Percentiles rank a stretch among this genome's conserved stretches.
Conservation (phyloP, 2,329 filamentous ascomycete species). For the Tricladium varicosporioides region DNA sequence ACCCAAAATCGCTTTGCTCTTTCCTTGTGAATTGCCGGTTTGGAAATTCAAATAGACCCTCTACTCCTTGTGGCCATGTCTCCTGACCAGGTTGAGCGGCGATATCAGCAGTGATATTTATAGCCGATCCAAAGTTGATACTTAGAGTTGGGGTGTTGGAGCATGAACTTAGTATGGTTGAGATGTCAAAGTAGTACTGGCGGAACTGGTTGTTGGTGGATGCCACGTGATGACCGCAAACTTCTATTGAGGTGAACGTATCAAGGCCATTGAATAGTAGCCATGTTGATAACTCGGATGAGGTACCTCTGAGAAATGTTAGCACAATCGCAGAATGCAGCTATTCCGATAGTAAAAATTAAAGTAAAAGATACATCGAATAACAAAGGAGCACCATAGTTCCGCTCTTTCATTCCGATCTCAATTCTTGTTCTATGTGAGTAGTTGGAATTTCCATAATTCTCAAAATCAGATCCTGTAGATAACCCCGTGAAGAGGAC, state of each 20-base stretch:
- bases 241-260: conserved; percentile 54
- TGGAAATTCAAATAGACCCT: conserved; percentile 49
- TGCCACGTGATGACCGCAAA: conserved; percentile 54
- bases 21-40: conserved; percentile 58
- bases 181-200: conserved; percentile 59
- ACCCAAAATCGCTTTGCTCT: conserved; percentile 62
- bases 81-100: conserved; percentile 39
- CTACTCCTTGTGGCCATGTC: conserved; percentile 48
- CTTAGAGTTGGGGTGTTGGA: conserved; percentile 38
- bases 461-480: not conserved
- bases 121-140: conserved; percentile 57
- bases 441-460: too few species aligned
- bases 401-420: too few species aligned
- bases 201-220: conserved; percentile 61
- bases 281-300: conserved; percentile 44
- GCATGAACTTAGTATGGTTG: conserved; percentile 44
- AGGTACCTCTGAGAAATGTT: conserved; percentile 21
- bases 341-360: not conserved
- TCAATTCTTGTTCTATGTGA: too few species aligned
- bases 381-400: too few species aligned
- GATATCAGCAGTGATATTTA: conserved; percentile 51
- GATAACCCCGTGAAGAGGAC: not conserved
- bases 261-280: conserved; percentile 62
- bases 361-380: not conserved
- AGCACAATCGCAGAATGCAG: not conserved